These are phyloP conservation scores for Xylaria scruposa DNA, from an alignment of 495 filamentous ascomycete genomes.

Conservation along the genomic window DNA sequence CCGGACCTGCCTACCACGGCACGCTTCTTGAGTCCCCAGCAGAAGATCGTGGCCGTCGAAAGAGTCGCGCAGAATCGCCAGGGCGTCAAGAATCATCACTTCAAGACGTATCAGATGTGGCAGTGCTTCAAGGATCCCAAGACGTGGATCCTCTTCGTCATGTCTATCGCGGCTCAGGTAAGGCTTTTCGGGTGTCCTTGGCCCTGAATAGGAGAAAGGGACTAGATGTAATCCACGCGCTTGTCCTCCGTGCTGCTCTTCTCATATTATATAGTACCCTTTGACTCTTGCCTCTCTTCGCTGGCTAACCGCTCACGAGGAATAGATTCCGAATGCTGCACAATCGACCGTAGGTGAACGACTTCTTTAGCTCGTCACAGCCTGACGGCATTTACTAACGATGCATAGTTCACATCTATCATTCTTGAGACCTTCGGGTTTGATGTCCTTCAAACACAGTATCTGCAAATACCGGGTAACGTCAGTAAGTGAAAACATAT, in stretches of 20 bases:
- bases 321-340: constrained; percentile 51
- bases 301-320: neutral
- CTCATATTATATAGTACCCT: neutral
- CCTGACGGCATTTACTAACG: constrained; percentile 4
- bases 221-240: too few species aligned
- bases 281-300: too few species aligned
- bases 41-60: constrained; percentile 61
- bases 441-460: constrained; percentile 61
- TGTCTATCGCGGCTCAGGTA: constrained; percentile 49
- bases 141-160: constrained; percentile 54
- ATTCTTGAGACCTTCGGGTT: constrained; percentile 62
- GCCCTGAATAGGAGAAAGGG: neutral
- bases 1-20: constrained; percentile 65
- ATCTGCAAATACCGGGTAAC: constrained; percentile 55
- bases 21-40: constrained; percentile 53
- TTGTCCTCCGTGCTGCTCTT: neutral
- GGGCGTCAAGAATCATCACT: constrained; percentile 67
- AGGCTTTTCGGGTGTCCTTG: neutral
- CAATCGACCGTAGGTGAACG: constrained; percentile 53
- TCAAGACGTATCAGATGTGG: constrained; percentile 54
- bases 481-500: constrained; percentile 27
- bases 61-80: constrained; percentile 62
- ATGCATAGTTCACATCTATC: constrained; percentile 47
- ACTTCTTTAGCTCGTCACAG: neutral
- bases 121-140: constrained; percentile 66